Percentiles rank a stretch among this genome's conserved stretches.
phyloP scores from a whole-genome alignment of 2,329 filamentous ascomycete species.

The Penicillium sp. region DNA sequence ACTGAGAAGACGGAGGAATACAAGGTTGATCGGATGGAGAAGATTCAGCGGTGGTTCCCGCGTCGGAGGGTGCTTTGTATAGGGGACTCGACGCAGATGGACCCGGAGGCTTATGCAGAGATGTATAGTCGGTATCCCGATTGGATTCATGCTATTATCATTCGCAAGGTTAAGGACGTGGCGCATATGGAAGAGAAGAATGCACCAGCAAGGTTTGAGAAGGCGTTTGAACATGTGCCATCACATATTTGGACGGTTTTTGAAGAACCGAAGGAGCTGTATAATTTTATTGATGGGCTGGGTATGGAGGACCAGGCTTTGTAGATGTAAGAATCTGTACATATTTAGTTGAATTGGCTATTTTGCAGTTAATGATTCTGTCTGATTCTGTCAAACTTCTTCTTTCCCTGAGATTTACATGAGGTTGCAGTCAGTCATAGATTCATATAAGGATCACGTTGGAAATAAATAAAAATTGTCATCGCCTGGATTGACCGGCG shows the following conservation, averaged over 20 bases:
- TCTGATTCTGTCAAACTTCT: not conserved
- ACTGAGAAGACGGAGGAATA: slow-evolving; percentile 81
- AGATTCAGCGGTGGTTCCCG: slow-evolving; percentile 76
- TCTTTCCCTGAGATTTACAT: no score
- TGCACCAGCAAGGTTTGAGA: slow-evolving; percentile 71
- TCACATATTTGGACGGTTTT: slow-evolving; percentile 76
- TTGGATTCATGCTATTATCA: slow-evolving; percentile 82
- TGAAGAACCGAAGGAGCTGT: slow-evolving; percentile 66
- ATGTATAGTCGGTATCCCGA: slow-evolving; percentile 65
- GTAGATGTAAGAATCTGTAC: slow-evolving; percentile 6
- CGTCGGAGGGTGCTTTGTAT: slow-evolving; percentile 75
- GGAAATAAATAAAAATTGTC: not conserved
- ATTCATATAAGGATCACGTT: no score
- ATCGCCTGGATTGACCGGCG: not conserved
- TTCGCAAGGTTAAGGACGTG: slow-evolving; percentile 77
- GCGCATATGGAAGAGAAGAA: slow-evolving; percentile 72
- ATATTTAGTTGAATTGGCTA: not conserved
- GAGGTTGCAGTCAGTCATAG: no score
- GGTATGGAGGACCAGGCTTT: slow-evolving; percentile 19
- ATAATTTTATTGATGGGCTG: slow-evolving; percentile 32
- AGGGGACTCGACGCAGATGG: slow-evolving; percentile 86
- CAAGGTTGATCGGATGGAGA: slow-evolving; percentile 75
- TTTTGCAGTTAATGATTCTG: not conserved
- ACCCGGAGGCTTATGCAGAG: slow-evolving; percentile 85
- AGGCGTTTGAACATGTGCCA: slow-evolving; percentile 75